Percentiles rank a stretch among this genome's conserved stretches.
Conservation (phyloP, 371 early-diverging fungal species). For the Funneliformis caledonium region DNA sequence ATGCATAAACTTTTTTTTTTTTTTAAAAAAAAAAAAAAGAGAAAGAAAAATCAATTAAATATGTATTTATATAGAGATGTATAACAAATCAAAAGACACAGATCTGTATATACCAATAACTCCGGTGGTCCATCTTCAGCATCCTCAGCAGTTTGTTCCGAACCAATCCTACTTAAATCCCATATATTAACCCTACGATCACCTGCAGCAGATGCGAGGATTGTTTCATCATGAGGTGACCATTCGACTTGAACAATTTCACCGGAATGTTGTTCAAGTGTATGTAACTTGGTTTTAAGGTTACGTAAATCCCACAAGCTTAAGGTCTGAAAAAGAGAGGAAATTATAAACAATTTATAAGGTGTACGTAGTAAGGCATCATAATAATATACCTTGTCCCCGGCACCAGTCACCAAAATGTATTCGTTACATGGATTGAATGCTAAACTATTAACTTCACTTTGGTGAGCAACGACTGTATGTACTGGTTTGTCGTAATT, state of each 20-base stretch:
- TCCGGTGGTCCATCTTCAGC: slow-evolving; percentile 99
- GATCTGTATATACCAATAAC: slow-evolving; percentile 68
- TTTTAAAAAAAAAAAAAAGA: not conserved
- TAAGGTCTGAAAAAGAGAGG: slow-evolving; percentile 61
- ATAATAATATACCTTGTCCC: slow-evolving; percentile 72
- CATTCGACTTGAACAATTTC: slow-evolving; percentile 93
- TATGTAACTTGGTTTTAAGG: slow-evolving; percentile 77
- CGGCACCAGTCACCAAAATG: slow-evolving; percentile 94
- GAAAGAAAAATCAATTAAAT: not conserved
- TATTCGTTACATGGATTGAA: slow-evolving; percentile 90
- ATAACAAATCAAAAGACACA: not conserved
- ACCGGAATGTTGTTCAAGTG: slow-evolving; percentile 89
- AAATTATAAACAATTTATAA: not conserved
- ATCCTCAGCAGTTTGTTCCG: slow-evolving; percentile 95
- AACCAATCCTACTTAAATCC: slow-evolving; percentile 94
- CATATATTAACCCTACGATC: slow-evolving; percentile 96
- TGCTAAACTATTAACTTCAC: slow-evolving; percentile 92
- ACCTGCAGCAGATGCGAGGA: slow-evolving; percentile 89
- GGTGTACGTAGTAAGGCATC: not conserved
- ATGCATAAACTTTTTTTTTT: slow-evolving; percentile 84
- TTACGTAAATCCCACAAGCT: slow-evolving; percentile 98
- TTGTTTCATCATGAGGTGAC: slow-evolving; percentile 92
- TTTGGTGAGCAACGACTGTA: slow-evolving; percentile 82
- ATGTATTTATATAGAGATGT: not conserved
- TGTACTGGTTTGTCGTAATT: slow-evolving; percentile 63